Evolutionary conservation across 2,329 filamentous ascomycete genomes (phyloP), one percentile per base, ranked within the genome.

Genomic region (Ceratocystis albifundus): DNA sequence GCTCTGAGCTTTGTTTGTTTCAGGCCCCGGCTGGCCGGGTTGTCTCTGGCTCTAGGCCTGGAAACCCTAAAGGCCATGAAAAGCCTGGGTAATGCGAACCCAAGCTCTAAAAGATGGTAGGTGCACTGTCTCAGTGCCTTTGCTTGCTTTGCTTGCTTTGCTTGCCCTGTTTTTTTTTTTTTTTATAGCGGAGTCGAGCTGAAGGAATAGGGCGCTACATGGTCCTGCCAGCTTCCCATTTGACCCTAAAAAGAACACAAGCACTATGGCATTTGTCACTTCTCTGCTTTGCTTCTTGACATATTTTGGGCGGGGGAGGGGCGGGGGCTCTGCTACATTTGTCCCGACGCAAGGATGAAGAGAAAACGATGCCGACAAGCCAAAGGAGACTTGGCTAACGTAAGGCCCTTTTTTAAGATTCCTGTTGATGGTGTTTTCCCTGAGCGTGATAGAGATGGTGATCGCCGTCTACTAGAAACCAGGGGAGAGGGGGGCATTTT

Each of bases 231-330:
- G 12, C 53, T 17, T 4, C 53, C 8, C 8, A 17, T 15, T 28
- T 17, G 17, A 15, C 36, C 36, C 36, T 36, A 57, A 30, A 28
- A 57, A 28, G 30, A 28, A 30, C 53, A 59, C 53, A 32, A 20
- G n/a, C 46, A 50, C 7, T 20, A 53, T 28, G 46, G 46, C 53
- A 30, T 57, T 57, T 10, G 53, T 3, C 25, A 15, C 28, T 30
- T 8, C 15, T 57, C n/a, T n/a, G n/a, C n/a, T n/a, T 59, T 32
- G 53, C 36, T 57, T 25, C 53, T 57, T 57, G 22, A 57, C 53
- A 57, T 57, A 17, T 57, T 57, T 28, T 57, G 10, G 22, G 20
- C 8, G 10, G 22, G 50, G 20, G 28, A 1, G 28, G 28, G 28
- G 28, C 28, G 28, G 28, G 6, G 30, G 7, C 8, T 30, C 17